Evolutionary conservation across 2,329 filamentous ascomycete species (phyloP).

Genomic region (Chrysosporium keratinophilum): DNA sequence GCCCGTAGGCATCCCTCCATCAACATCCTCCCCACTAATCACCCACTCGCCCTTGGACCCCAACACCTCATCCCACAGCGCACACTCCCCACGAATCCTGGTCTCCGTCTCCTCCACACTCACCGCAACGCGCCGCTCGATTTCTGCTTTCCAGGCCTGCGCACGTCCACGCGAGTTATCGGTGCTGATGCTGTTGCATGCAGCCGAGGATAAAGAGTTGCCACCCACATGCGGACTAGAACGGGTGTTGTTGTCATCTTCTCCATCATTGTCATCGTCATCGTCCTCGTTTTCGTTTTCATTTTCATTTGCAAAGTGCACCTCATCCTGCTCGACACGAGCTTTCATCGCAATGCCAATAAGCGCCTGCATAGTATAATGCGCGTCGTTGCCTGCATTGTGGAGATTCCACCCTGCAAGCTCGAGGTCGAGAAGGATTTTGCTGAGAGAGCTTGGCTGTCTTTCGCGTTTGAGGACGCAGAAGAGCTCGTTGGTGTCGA

Average conservation of each 20-base stretch:
- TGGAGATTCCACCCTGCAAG: slow-evolving; percentile 59
- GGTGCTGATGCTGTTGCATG: too few species aligned
- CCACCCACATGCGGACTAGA: too few species aligned
- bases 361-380: slow-evolving; percentile 66
- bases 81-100: slow-evolving; percentile 20
- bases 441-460: slow-evolving; percentile 48
- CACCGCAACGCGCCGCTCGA: slow-evolving; percentile 18
- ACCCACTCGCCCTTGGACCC: slow-evolving; percentile 15
- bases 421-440: slow-evolving; percentile 54
- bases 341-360: slow-evolving; percentile 47
- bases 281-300: background rate
- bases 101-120: slow-evolving; percentile 13
- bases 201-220: too few species aligned
- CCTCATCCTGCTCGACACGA: slow-evolving; percentile 15
- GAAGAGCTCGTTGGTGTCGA: slow-evolving; percentile 67
- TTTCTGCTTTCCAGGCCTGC: slow-evolving; percentile 18
- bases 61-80: slow-evolving; percentile 19
- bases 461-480: slow-evolving; percentile 48
- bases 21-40: slow-evolving; percentile 17
- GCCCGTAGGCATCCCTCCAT: slow-evolving; percentile 17
- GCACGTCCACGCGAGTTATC: slow-evolving; percentile 8
- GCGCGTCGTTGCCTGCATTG: slow-evolving; percentile 78
- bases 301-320: background rate
- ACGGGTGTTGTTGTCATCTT: too few species aligned
- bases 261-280: background rate